Conservation (phyloP, 306 rosid species). For the Ceratonia siliqua region DNA sequence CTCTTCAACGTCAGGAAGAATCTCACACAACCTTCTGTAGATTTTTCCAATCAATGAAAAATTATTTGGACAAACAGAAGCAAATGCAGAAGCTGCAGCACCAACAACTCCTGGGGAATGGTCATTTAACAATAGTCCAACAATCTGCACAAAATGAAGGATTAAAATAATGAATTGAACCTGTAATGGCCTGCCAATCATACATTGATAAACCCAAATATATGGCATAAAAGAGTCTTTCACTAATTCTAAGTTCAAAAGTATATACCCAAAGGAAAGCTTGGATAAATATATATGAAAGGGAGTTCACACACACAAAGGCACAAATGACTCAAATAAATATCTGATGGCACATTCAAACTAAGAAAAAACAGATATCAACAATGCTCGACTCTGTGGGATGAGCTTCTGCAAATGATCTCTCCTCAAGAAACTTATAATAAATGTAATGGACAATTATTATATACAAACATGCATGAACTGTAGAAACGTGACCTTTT, state of each 20-base stretch:
- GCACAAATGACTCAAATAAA: not conserved
- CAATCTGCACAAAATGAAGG: conserved; percentile 57
- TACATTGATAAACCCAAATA: conserved; percentile 21
- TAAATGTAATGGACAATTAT: not conserved
- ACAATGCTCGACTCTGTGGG: not conserved
- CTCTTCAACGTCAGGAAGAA: conserved; percentile 95
- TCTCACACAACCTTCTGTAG: conserved; percentile 73
- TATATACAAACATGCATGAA: not conserved
- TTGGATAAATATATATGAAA: not conserved
- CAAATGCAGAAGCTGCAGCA: conserved; percentile 95
- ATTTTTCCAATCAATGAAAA: conserved; percentile 72
- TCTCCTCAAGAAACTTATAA: not conserved
- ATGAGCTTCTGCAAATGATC: not conserved
- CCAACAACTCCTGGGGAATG: conserved; percentile 91
- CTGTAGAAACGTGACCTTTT: not conserved
- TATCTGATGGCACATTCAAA: not conserved
- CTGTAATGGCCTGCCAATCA: conserved; percentile 14
- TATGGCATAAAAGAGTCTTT: conserved; percentile 21
- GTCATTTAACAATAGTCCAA: conserved; percentile 75
- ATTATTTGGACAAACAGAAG: conserved; percentile 86
- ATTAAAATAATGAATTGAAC: conserved; percentile 15
- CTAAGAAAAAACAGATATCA: not conserved
- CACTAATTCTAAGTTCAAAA: conserved; percentile 20
- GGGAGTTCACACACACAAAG: not conserved
- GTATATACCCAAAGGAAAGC: conserved; percentile 29